These are phyloP conservation scores for Phialemoniopsis sp. DNA, from an alignment of 2,329 filamentous ascomycete species.

Conservation along the genomic window DNA sequence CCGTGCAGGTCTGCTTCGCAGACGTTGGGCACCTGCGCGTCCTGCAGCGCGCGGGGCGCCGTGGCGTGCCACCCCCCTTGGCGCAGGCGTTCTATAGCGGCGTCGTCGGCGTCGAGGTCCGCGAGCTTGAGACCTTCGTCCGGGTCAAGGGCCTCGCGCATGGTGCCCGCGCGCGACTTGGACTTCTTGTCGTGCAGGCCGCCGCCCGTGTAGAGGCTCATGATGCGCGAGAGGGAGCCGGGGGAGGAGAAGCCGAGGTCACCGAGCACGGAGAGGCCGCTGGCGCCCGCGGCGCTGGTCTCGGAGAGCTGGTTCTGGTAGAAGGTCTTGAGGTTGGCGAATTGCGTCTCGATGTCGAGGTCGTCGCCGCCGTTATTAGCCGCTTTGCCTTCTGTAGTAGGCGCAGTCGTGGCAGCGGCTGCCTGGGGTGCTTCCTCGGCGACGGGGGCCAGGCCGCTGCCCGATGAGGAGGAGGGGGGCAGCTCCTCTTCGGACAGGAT, in stretches of 20 bases:
- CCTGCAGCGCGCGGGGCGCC: constrained; percentile 42
- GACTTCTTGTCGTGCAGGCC: constrained; percentile 59
- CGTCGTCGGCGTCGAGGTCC: constrained; percentile 53
- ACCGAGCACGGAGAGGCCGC: constrained; percentile 37
- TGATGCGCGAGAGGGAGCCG: constrained; percentile 78
- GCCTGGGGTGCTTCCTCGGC: constrained; percentile 13
- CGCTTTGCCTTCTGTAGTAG: too few relatives aligned
- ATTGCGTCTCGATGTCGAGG: constrained; percentile 65
- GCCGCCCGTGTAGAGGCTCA: constrained; percentile 72
- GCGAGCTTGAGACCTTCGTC: constrained; percentile 68
- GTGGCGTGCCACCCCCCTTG: constrained; percentile 62
- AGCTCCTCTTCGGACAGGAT: constrained; percentile 2
- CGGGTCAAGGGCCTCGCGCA: constrained; percentile 72
- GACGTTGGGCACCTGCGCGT: constrained; percentile 30
- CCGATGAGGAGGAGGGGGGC: too few relatives aligned
- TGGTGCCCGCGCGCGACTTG: constrained; percentile 63
- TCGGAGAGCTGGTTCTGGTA: constrained; percentile 76
- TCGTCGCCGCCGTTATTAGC: constrained; percentile 30
- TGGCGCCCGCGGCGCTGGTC: constrained; percentile 39
- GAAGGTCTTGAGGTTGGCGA: constrained; percentile 71
- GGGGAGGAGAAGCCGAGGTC: constrained; percentile 69
- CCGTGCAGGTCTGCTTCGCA: constrained; percentile 40
- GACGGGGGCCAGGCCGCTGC: constrained; percentile 9
- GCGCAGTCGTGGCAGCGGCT: too few relatives aligned
- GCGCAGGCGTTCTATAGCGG: constrained; percentile 56